Evolutionary conservation across 148 eudicot species (phyloP).

Genomic region (Silene latifolia): DNA sequence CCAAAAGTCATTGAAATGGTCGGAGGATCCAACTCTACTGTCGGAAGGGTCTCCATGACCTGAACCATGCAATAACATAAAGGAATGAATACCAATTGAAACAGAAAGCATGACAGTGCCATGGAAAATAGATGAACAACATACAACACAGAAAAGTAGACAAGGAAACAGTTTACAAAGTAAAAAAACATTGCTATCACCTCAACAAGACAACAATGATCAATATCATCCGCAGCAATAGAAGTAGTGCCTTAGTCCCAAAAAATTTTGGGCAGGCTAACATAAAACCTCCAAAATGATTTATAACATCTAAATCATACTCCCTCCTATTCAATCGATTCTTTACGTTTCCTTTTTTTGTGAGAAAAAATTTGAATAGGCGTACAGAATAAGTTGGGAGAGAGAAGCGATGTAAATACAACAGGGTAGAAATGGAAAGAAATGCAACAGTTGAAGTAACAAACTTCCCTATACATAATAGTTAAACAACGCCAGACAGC

Average conservation of each 20-base stretch:
- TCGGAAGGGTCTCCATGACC: slow-evolving; percentile 78
- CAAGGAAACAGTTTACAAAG: background rate
- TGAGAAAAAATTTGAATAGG: too few species aligned
- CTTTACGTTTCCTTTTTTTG: too few species aligned
- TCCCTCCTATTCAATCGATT: too few species aligned
- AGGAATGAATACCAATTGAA: background rate
- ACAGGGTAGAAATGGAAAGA: too few species aligned
- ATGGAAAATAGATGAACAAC: background rate
- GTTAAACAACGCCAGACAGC: too few species aligned
- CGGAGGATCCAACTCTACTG: slow-evolving; percentile 94
- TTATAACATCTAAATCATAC: background rate
- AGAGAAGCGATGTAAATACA: too few species aligned
- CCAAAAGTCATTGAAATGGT: slow-evolving; percentile 99
- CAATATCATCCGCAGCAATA: background rate
- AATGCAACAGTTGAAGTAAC: too few species aligned
- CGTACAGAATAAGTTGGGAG: too few species aligned
- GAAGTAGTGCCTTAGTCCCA: background rate
- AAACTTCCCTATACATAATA: too few species aligned
- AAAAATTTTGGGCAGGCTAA: background rate
- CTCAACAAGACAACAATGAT: background rate
- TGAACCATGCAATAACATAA: slow-evolving; percentile 19
- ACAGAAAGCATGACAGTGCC: background rate
- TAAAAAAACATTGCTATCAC: slow-evolving; percentile 7
- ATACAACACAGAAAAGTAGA: background rate
- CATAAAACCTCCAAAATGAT: background rate